Conservation (phyloP, 345 rosid genomes). For the Lepidium aucheri region DNA sequence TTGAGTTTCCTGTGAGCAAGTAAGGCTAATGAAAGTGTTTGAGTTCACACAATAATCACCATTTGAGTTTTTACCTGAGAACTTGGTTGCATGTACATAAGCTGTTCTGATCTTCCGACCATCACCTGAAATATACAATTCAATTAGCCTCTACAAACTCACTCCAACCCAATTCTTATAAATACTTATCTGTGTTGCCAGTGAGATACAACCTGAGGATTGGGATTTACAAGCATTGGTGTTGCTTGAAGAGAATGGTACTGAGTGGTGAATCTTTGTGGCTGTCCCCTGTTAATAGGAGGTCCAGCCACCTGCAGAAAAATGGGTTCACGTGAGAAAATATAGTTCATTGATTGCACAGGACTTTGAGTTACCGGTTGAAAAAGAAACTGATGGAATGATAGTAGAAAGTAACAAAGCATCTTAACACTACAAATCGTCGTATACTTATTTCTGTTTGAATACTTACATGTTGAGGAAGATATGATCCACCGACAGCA, state of each 20-base stretch:
- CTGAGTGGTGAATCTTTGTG: conserved; percentile 53
- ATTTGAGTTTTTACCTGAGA: conserved; percentile 45
- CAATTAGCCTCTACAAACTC: conserved; percentile 7
- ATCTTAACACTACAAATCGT: not conserved
- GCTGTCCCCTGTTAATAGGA: conserved; percentile 49
- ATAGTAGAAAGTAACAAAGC: not conserved
- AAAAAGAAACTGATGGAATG: not conserved
- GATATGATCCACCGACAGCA: conserved; percentile 37
- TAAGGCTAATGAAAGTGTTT: not conserved
- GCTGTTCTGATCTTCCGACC: conserved; percentile 70
- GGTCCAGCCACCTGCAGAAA: conserved; percentile 44
- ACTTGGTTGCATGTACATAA: conserved; percentile 62
- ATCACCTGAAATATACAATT: conserved; percentile 40
- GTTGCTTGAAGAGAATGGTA: conserved; percentile 57
- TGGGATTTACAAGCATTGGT: conserved; percentile 44
- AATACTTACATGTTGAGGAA: conserved; percentile 58
- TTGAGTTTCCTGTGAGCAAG: conserved; percentile 4
- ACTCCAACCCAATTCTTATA: not conserved
- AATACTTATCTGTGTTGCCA: not conserved
- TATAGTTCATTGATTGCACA: not conserved
- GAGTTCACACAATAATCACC: not conserved
- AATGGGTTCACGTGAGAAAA: not conserved
- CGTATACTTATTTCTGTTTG: not conserved
- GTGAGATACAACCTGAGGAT: conserved; percentile 49
- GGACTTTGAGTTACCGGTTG: not conserved